These are phyloP conservation scores for Colletotrichum gigasporum DNA, from an alignment of 2,329 filamentous ascomycete species.

Conservation along the genomic window DNA sequence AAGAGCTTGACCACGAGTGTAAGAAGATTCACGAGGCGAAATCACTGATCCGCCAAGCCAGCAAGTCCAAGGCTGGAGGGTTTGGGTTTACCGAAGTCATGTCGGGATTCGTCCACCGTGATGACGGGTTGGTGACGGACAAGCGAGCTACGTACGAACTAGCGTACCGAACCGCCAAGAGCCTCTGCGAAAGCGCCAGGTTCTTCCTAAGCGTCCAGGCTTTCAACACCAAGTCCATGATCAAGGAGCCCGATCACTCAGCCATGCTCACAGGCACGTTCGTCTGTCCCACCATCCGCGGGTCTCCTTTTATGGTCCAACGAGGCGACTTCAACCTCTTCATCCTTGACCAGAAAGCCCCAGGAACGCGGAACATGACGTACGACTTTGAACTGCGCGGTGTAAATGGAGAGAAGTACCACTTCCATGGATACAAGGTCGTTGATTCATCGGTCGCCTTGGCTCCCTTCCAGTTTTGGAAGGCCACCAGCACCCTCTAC, in stretches of 20 bases:
- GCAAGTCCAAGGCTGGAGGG: conserved; percentile 54
- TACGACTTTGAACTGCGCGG: conserved; percentile 71
- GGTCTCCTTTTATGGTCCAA: conserved; percentile 69
- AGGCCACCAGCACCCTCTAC: conserved; percentile 69
- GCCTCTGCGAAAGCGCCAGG: conserved; percentile 63
- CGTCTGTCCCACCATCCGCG: conserved; percentile 61
- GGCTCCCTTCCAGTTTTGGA: conserved; percentile 66
- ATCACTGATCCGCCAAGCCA: conserved; percentile 52
- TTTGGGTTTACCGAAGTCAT: conserved; percentile 73
- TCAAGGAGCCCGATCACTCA: conserved; percentile 57
- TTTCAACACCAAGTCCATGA: conserved; percentile 59
- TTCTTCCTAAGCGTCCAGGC: conserved; percentile 68
- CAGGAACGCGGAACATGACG: conserved; percentile 66
- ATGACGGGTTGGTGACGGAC: conserved; percentile 51
- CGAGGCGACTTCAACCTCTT: conserved; percentile 68
- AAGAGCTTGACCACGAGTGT: conserved; percentile 44
- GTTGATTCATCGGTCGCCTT: conserved; percentile 69
- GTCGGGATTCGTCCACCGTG: conserved; percentile 66
- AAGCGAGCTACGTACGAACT: conserved; percentile 61
- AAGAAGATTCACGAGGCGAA: conserved; percentile 46
- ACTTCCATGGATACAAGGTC: conserved; percentile 71
- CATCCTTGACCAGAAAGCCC: conserved; percentile 58
- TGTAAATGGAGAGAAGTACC: conserved; percentile 59
- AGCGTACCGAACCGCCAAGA: conserved; percentile 60
- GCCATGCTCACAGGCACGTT: conserved; percentile 69